Evolutionary conservation across 2,329 filamentous ascomycete species (phyloP).

Genomic region (Lasiodiplodia sp.): DNA sequence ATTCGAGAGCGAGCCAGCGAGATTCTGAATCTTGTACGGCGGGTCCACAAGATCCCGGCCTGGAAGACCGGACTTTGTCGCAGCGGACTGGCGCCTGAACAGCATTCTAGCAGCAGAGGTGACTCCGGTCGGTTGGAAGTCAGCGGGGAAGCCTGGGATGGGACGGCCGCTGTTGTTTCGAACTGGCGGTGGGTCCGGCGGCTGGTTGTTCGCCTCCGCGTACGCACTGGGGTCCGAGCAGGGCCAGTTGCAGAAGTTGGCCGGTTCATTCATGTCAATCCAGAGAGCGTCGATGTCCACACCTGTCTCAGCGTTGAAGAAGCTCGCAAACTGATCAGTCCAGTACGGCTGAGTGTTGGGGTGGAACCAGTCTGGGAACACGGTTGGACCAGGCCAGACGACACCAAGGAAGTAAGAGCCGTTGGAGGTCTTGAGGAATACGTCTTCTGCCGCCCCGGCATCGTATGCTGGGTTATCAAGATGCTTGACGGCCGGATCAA

Average conservation of each 20-base stretch:
- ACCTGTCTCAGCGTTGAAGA: slow-evolving; percentile 70
- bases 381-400: slow-evolving; percentile 78
- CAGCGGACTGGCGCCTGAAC: slow-evolving; percentile 39
- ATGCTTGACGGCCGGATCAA: slow-evolving; percentile 69
- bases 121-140: slow-evolving; percentile 65
- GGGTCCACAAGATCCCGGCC: slow-evolving; percentile 70
- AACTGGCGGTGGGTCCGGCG: slow-evolving; percentile 69
- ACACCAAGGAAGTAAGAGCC: slow-evolving; percentile 67
- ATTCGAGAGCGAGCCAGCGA: slow-evolving; percentile 55
- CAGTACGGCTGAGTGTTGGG: slow-evolving; percentile 71
- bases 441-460: slow-evolving; percentile 64
- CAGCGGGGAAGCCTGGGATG: slow-evolving; percentile 72
- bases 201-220: slow-evolving; percentile 54
- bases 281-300: slow-evolving; percentile 80
- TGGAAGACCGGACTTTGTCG: slow-evolving; percentile 64
- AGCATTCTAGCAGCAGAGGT: slow-evolving; percentile 1
- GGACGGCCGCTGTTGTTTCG: slow-evolving; percentile 66
- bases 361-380: slow-evolving; percentile 80
- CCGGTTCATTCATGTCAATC: slow-evolving; percentile 53
- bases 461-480: slow-evolving; percentile 64
- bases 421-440: slow-evolving; percentile 63
- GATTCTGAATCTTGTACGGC: slow-evolving; percentile 71
- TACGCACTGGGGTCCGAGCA: slow-evolving; percentile 54
- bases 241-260: slow-evolving; percentile 49
- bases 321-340: slow-evolving; percentile 70